Conservation (phyloP, 2,329 filamentous ascomycete genomes). For the Colletotrichum sansevieriae region DNA sequence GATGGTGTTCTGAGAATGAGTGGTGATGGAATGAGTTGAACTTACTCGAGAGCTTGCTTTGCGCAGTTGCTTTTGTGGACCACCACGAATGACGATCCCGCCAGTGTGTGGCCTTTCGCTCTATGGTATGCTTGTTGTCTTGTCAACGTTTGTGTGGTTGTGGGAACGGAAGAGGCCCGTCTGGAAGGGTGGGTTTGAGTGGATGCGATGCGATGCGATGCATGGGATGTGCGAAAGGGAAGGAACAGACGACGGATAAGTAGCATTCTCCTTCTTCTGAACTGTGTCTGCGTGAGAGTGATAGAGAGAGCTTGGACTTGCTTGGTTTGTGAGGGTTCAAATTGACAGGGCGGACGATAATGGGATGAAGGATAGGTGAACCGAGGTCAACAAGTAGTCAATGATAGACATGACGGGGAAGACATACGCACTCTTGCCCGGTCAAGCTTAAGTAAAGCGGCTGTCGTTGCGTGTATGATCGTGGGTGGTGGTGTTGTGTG, state of each 20-base stretch:
- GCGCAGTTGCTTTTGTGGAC: slow-evolving; percentile 12
- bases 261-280: background rate
- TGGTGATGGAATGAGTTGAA: slow-evolving; percentile 3
- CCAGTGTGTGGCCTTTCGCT: background rate
- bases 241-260: slow-evolving; percentile 32
- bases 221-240: slow-evolving; percentile 37
- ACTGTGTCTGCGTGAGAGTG: background rate
- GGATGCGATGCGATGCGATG: slow-evolving; percentile 11
- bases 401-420: background rate
- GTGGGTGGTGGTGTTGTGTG: background rate
- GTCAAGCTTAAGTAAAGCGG: background rate
- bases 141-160: slow-evolving; percentile 31
- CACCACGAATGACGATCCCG: background rate
- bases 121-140: slow-evolving; percentile 12
- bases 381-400: background rate
- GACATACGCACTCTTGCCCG: background rate
- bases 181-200: background rate
- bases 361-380: slow-evolving; percentile 29
- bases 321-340: slow-evolving; percentile 16
- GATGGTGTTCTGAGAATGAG: background rate
- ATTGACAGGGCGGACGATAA: slow-evolving; percentile 17
- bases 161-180: background rate
- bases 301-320: slow-evolving; percentile 21
- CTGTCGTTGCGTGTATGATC: slow-evolving; percentile 4
- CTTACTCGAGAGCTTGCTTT: background rate